Percentiles rank a stretch among this genome's conserved stretches.
phyloP scores from a whole-genome alignment of 257 asterid genomes.

The Nyctanthes arbortristis region DNA sequence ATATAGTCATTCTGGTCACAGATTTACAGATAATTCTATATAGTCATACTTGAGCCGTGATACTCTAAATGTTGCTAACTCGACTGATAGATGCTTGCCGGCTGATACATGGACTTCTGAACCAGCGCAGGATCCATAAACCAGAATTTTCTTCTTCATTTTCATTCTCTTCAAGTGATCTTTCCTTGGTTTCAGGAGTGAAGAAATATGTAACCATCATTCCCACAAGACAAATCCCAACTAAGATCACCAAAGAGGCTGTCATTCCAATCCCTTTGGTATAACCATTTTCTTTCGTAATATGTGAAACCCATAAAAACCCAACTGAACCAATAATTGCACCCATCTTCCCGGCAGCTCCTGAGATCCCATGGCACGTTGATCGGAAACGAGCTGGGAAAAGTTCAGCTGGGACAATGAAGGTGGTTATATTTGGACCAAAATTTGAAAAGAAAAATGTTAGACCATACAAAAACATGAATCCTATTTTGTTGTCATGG shows the following conservation, averaged over 20 bases:
- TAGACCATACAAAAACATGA: constrained; percentile 47
- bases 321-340: constrained; percentile 51
- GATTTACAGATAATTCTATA: too few species aligned
- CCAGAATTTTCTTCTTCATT: constrained; percentile 24
- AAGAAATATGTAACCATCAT: constrained; percentile 36
- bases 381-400: constrained; percentile 61
- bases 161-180: constrained; percentile 60
- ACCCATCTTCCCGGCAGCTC: constrained; percentile 51
- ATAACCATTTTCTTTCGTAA: constrained; percentile 14
- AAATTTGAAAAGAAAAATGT: constrained; percentile 57
- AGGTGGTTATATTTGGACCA: constrained; percentile 64
- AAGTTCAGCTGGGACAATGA: constrained; percentile 59
- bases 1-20: too few species aligned
- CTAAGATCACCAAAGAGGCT: constrained; percentile 39
- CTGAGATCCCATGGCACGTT: constrained; percentile 55
- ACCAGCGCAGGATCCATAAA: constrained; percentile 18
- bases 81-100: not conserved
- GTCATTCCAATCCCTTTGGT: constrained; percentile 37
- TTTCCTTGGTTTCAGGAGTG: constrained; percentile 50
- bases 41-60: too few species aligned
- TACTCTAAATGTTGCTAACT: not conserved
- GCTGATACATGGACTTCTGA: not conserved
- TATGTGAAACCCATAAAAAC: constrained; percentile 41
- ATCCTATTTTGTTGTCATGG: constrained; percentile 23
- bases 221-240: constrained; percentile 44